Conservation (phyloP, 2,329 filamentous ascomycete genomes). For the Venturia asperata region DNA sequence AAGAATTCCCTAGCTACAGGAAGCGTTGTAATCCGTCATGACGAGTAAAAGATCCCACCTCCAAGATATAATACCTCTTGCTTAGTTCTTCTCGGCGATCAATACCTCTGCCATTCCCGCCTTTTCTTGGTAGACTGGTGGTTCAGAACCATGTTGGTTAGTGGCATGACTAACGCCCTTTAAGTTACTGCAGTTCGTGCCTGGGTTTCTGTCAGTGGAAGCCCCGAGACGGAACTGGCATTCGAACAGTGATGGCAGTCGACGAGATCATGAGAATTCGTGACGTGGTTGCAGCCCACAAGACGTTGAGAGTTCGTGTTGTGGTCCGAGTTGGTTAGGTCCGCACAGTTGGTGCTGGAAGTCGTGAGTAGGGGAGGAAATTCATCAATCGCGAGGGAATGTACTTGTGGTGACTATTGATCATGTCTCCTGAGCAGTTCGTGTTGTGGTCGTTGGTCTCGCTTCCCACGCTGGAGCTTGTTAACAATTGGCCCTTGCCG, state of each 20-base stretch:
- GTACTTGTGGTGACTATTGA: conserved; percentile 9
- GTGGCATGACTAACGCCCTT: background rate
- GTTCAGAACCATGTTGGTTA: background rate
- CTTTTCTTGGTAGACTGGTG: background rate
- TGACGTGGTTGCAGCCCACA: background rate
- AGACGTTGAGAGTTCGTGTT: background rate
- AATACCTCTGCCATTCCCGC: background rate
- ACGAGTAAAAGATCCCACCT: background rate
- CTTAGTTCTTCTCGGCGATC: background rate
- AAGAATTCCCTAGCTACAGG: background rate
- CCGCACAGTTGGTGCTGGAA: background rate
- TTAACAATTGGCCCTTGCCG: background rate
- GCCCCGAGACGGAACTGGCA: background rate
- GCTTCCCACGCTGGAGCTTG: background rate
- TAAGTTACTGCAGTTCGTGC: conserved; percentile 9
- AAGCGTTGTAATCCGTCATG: background rate
- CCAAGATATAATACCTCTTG: background rate
- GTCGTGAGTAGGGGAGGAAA: background rate
- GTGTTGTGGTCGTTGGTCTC: background rate
- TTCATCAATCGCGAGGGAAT: background rate
- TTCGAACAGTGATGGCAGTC: background rate
- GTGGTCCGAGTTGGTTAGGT: background rate
- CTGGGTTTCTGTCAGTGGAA: background rate
- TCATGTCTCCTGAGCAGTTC: conserved; percentile 2
- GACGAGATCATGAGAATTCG: background rate